A percentile compares a stretch with the other conserved stretches of the same genome.
These are phyloP conservation scores for Vanrija pseudolonga DNA, from an alignment of 1,284 basidiomycete genomes.

Conservation along the genomic window DNA sequence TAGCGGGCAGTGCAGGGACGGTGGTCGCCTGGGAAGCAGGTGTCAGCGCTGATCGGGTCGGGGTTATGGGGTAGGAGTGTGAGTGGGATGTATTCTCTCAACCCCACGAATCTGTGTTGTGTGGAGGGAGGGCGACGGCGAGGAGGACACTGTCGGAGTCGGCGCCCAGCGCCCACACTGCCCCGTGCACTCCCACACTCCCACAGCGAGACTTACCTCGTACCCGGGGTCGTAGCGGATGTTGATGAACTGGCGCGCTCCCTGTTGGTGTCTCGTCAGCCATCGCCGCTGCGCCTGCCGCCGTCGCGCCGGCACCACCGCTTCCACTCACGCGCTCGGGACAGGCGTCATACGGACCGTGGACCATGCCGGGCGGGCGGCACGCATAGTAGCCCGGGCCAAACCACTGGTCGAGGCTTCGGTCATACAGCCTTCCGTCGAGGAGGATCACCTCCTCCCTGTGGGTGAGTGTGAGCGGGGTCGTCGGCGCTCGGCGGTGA, in stretches of 20 bases:
- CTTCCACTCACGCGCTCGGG: not conserved
- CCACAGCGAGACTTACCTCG: not conserved
- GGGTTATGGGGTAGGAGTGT: too few relatives aligned
- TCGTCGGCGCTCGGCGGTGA: not conserved
- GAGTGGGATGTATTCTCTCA: too few relatives aligned
- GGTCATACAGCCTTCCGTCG: not conserved
- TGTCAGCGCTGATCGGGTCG: too few relatives aligned
- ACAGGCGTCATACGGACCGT: not conserved
- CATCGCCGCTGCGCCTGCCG: too few relatives aligned
- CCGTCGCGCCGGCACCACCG: not conserved
- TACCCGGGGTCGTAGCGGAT: too few relatives aligned
- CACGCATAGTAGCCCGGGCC: conserved; percentile 7
- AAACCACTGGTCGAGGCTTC: conserved; percentile 2
- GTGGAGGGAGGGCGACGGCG: too few relatives aligned
- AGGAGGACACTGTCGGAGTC: too few relatives aligned
- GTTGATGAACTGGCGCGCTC: too few relatives aligned
- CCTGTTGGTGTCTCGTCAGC: not conserved
- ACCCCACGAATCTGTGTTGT: too few relatives aligned
- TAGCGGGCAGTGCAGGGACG: too few relatives aligned
- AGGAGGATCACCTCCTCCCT: not conserved
- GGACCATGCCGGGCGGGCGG: conserved; percentile 15
- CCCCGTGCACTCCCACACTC: not conserved
- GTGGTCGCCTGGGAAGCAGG: too few relatives aligned
- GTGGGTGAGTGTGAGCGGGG: not conserved
- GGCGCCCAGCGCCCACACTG: not conserved